Percentiles rank a stretch among this genome's conserved stretches.
Conservation (phyloP, 108 stramenopile species). For the Fistulifera solaris region DNA sequence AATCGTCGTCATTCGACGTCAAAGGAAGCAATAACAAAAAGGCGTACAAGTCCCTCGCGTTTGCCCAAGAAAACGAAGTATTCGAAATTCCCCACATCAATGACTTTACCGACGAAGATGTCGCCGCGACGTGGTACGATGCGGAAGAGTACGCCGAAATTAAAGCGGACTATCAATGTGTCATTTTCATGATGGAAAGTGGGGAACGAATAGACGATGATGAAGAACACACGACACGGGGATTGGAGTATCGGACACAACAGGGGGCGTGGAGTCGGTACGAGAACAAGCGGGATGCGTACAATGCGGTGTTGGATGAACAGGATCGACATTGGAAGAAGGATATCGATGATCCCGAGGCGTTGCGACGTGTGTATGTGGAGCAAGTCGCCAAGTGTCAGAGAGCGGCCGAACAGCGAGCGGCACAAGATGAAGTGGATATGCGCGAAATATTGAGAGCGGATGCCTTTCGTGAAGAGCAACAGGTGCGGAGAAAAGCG, state of each 20-base stretch:
- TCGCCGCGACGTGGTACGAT: constrained; percentile 11
- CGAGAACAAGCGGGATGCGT: constrained; percentile 16
- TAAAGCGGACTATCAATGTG: constrained; percentile 4
- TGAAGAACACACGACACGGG: constrained; percentile 13
- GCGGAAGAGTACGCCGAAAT: constrained; percentile 10
- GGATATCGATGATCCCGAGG: constrained; percentile 8
- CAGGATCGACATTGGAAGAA: constrained; percentile 21
- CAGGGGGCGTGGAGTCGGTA: constrained; percentile 16
- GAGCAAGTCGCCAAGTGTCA: constrained; percentile 14
- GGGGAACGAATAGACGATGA: constrained; percentile 4
- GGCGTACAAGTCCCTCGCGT: constrained; percentile 1
- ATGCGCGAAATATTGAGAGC: too few relatives aligned
- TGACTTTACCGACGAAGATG: constrained; percentile 8
- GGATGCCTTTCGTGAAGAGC: too few relatives aligned
- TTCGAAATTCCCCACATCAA: constrained; percentile 10
- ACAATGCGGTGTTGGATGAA: constrained; percentile 25
- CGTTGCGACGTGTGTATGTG: constrained; percentile 2
- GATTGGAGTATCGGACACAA: constrained; percentile 21
- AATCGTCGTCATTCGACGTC: neutral
- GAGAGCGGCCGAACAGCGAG: constrained; percentile 3
- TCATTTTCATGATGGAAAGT: constrained; percentile 12
- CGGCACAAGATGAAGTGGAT: constrained; percentile 2
- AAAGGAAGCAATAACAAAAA: constrained; percentile 1
- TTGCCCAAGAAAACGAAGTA: constrained; percentile 9
- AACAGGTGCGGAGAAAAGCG: too few relatives aligned